Evolutionary conservation across 495 filamentous ascomycete genomes (phyloP).

Genomic region (Penicillium samsonianum): DNA sequence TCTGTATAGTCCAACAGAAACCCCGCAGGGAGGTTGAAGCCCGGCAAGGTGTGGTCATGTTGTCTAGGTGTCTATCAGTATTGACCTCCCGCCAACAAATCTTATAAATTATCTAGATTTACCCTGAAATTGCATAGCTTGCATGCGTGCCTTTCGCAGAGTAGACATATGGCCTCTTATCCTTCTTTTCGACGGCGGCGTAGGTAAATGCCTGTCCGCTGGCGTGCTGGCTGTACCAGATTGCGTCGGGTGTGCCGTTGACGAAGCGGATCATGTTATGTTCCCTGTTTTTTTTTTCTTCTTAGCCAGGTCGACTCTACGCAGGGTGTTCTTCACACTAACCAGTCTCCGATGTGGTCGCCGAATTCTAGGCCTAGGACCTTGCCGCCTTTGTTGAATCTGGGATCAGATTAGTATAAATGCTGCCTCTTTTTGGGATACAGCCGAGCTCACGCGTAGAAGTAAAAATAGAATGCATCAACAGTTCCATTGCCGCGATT

Average conservation of each 20-base stretch:
- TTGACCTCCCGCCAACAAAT: neutral
- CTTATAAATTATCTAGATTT: neutral
- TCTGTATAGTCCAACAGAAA: conserved; percentile 63
- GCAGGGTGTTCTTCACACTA: neutral
- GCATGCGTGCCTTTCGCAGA: conserved; percentile 60
- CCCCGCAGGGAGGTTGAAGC: conserved; percentile 62
- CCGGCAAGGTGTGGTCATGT: conserved; percentile 64
- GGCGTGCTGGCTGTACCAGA: conserved; percentile 67
- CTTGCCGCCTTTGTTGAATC: conserved; percentile 52
- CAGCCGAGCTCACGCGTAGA: conserved; percentile 52
- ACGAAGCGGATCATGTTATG: conserved; percentile 69
- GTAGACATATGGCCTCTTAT: conserved; percentile 54
- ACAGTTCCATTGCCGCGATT: conserved; percentile 56
- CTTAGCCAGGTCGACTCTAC: neutral
- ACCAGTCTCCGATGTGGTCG: conserved; percentile 67
- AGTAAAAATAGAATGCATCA: conserved; percentile 72
- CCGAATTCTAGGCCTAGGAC: conserved; percentile 56
- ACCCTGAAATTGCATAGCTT: conserved; percentile 57
- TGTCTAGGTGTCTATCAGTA: conserved; percentile 26
- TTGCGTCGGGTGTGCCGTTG: conserved; percentile 54
- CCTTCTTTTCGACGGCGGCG: conserved; percentile 52
- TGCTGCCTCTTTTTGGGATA: neutral
- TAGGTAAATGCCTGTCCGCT: conserved; percentile 66
- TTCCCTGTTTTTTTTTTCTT: conserved; percentile 47
- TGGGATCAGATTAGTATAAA: conserved; percentile 16